A percentile compares a stretch with the other conserved stretches of the same genome.
Conservation (phyloP, 2,329 filamentous ascomycete genomes). For the Colletotrichum sansevieriae region DNA sequence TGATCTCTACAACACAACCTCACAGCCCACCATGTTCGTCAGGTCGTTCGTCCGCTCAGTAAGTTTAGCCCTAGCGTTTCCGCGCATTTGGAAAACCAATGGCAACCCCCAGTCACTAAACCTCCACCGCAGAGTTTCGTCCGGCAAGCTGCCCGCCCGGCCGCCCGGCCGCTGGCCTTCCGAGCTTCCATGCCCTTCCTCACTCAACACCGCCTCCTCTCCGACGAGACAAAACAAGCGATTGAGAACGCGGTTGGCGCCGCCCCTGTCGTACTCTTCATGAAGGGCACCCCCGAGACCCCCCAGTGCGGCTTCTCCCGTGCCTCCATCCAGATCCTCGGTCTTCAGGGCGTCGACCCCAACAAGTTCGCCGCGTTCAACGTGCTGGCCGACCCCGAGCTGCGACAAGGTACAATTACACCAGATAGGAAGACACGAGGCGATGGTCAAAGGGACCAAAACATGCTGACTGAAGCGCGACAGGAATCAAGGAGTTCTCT, state of each 20-base stretch:
- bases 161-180: slow-evolving; percentile 45
- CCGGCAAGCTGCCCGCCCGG: slow-evolving; percentile 54
- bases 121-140: slow-evolving; percentile 50
- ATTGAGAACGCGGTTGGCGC: slow-evolving; percentile 92
- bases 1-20: slow-evolving; percentile 19
- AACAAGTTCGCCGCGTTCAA: slow-evolving; percentile 98
- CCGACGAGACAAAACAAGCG: slow-evolving; percentile 80
- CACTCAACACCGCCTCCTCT: slow-evolving; percentile 76
- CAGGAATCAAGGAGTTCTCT: slow-evolving; percentile 98
- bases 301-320: slow-evolving; percentile 98
- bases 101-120: neutral
- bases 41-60: slow-evolving; percentile 39
- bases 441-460: neutral
- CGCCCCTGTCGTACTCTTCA: slow-evolving; percentile 95
- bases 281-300: slow-evolving; percentile 98
- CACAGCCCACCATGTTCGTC: slow-evolving; percentile 30
- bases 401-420: slow-evolving; percentile 78
- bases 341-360: slow-evolving; percentile 94
- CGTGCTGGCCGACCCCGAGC: slow-evolving; percentile 89
- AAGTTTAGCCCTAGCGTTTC: neutral
- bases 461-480: slow-evolving; percentile 20
- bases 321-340: slow-evolving; percentile 93
- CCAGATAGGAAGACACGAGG: neutral
- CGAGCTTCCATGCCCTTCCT: slow-evolving; percentile 41
- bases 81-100: too few relatives aligned